Evolutionary conservation across 2,329 filamentous ascomycete species (phyloP).

Genomic region (Sarocladiaceae sp.): DNA sequence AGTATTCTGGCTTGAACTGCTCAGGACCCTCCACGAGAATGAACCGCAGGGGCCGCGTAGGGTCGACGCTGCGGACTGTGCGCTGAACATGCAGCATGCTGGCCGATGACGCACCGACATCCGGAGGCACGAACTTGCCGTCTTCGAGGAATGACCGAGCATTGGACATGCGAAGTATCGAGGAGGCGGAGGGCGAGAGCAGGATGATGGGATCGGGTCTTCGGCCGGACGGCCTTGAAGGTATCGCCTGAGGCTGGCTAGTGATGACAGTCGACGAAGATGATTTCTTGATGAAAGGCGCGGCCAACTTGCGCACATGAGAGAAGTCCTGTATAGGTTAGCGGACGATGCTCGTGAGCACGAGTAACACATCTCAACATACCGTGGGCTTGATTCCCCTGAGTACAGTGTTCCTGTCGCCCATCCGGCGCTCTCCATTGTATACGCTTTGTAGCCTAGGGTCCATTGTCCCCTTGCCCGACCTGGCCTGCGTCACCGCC

Average conservation of each 20-base stretch:
- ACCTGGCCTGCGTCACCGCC: slow-evolving; percentile 39
- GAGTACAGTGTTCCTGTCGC: slow-evolving; percentile 83
- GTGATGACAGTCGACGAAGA: slow-evolving; percentile 28
- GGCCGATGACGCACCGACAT: slow-evolving; percentile 59
- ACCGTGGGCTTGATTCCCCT: slow-evolving; percentile 85
- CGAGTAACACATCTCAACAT: slow-evolving; percentile 26
- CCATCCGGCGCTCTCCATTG: slow-evolving; percentile 83
- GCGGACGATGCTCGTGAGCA: background rate
- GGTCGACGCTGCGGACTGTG: slow-evolving; percentile 63
- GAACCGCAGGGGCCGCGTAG: slow-evolving; percentile 74
- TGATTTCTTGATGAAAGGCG: slow-evolving; percentile 62
- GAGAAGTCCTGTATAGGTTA: slow-evolving; percentile 72
- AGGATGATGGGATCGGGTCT: slow-evolving; percentile 85
- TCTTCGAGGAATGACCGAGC: slow-evolving; percentile 89
- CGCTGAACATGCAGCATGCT: slow-evolving; percentile 86
- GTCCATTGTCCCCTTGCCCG: slow-evolving; percentile 64
- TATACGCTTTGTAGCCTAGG: slow-evolving; percentile 83
- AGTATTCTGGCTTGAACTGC: slow-evolving; percentile 97
- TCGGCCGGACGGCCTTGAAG: slow-evolving; percentile 43
- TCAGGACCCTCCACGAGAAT: slow-evolving; percentile 90
- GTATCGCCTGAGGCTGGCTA: slow-evolving; percentile 45
- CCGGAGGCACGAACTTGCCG: slow-evolving; percentile 73
- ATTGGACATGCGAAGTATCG: slow-evolving; percentile 89
- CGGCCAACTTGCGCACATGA: slow-evolving; percentile 79
- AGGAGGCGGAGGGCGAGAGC: slow-evolving; percentile 90